Evolutionary conservation across 768 basidiomycete genomes (phyloP).

Genomic region (Lactarius trivialis): DNA sequence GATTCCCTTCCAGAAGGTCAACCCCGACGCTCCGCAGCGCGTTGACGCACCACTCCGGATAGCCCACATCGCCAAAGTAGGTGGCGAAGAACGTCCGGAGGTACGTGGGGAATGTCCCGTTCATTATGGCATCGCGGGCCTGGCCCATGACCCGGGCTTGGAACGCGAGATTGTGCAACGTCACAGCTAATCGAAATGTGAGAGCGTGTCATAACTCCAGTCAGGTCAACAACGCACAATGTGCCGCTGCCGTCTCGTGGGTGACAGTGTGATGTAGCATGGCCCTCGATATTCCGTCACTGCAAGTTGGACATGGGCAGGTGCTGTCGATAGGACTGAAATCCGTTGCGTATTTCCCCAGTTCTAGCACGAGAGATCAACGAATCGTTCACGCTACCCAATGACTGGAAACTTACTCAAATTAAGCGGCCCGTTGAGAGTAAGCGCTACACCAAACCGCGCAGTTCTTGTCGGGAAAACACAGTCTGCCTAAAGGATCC

Average conservation of each 20-base stretch:
- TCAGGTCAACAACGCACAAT: constrained; percentile 43
- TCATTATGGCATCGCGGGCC: constrained; percentile 73
- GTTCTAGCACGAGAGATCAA: constrained; percentile 34
- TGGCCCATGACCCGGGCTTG: constrained; percentile 86
- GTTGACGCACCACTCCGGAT: constrained; percentile 86
- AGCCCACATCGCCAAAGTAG: constrained; percentile 73
- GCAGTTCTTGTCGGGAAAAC: constrained; percentile 92
- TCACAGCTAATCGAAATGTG: constrained; percentile 47
- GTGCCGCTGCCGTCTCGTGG: constrained; percentile 80
- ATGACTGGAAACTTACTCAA: constrained; percentile 45
- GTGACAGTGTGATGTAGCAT: constrained; percentile 70
- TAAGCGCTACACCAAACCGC: constrained; percentile 84
- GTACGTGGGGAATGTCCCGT: constrained; percentile 72
- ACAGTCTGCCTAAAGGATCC: constrained; percentile 65
- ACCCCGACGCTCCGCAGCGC: constrained; percentile 79
- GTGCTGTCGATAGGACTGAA: constrained; percentile 63
- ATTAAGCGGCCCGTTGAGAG: constrained; percentile 75
- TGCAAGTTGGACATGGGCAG: constrained; percentile 87
- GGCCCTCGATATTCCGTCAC: constrained; percentile 57
- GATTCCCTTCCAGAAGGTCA: constrained; percentile 58
- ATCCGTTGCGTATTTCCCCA: constrained; percentile 65
- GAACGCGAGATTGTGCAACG: constrained; percentile 78
- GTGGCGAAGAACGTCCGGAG: constrained; percentile 65
- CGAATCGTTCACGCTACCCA: not conserved
- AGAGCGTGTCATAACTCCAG: constrained; percentile 1